A percentile compares a stretch with the other conserved stretches of the same genome.
Evolutionary conservation across 208 protist genomes (phyloP).

Genomic region (Naegleria fowleri): DNA sequence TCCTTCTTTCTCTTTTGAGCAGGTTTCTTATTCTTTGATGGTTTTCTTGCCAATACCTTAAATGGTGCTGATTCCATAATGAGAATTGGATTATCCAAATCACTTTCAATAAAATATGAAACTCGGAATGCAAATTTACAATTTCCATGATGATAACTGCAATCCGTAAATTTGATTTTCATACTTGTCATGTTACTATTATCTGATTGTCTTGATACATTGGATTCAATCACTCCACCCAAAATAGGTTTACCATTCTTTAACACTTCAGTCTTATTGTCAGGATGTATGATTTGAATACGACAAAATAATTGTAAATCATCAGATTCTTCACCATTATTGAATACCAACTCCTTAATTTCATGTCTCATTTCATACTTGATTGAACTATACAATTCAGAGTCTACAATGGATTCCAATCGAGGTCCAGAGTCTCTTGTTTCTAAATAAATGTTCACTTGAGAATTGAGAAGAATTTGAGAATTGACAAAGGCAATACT

Average conservation of each 20-base stretch:
- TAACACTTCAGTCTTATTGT: conserved; percentile 10
- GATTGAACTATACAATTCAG: background rate
- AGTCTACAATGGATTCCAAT: background rate
- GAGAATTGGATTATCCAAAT: background rate
- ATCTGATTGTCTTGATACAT: background rate
- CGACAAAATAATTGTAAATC: background rate
- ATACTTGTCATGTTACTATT: background rate
- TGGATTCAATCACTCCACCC: background rate
- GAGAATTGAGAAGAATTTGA: background rate
- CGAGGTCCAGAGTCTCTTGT: background rate
- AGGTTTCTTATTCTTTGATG: background rate
- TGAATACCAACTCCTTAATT: background rate
- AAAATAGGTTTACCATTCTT: background rate
- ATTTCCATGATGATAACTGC: background rate
- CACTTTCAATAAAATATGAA: background rate
- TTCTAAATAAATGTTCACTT: conserved; percentile 18
- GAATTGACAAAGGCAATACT: background rate
- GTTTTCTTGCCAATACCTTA: background rate
- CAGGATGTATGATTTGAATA: background rate
- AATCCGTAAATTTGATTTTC: conserved; percentile 8
- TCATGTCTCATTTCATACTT: conserved; percentile 17
- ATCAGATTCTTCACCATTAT: background rate
- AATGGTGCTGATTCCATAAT: background rate
- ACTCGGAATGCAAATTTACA: conserved; percentile 11
- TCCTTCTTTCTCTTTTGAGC: background rate